Conservation (phyloP, 108 stramenopile genomes). For the Cyclotella sp. region DNA sequence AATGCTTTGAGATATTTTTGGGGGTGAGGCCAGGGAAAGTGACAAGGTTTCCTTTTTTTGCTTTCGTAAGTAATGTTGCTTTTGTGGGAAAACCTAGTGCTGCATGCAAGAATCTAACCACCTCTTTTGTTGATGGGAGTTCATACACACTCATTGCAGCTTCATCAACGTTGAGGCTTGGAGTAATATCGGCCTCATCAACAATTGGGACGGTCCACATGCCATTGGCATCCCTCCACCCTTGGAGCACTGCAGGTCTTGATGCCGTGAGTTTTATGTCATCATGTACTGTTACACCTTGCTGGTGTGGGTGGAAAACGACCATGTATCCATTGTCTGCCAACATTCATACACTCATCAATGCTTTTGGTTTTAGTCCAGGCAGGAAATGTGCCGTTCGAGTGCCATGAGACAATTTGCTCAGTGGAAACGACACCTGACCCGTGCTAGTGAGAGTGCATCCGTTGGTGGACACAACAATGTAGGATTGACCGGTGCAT, state of each 20-base stretch:
- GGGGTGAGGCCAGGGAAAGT: constrained; percentile 21
- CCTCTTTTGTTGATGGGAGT: constrained; percentile 10
- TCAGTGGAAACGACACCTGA: neutral
- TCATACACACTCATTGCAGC: neutral
- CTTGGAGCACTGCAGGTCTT: constrained; percentile 1
- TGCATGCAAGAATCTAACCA: constrained; percentile 30
- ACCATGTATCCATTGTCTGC: constrained; percentile 15
- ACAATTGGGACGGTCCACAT: neutral
- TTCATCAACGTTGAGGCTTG: neutral
- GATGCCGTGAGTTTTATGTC: neutral
- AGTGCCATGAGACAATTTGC: neutral
- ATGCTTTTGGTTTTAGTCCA: neutral
- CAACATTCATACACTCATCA: constrained; percentile 13
- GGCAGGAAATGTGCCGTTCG: constrained; percentile 5
- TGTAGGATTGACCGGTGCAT: neutral
- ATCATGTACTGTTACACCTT: constrained; percentile 11
- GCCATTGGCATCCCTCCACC: neutral
- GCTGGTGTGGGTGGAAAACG: constrained; percentile 5
- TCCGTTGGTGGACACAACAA: neutral
- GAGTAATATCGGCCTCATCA: neutral
- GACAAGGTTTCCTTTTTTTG: constrained; percentile 2
- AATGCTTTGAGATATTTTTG: constrained; percentile 6
- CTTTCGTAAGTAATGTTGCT: constrained; percentile 18
- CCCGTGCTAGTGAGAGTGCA: too few relatives aligned
- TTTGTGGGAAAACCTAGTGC: constrained; percentile 19